Evolutionary conservation across 1,284 basidiomycete species (phyloP).

Genomic region (Pseudozyma flocculosa): DNA sequence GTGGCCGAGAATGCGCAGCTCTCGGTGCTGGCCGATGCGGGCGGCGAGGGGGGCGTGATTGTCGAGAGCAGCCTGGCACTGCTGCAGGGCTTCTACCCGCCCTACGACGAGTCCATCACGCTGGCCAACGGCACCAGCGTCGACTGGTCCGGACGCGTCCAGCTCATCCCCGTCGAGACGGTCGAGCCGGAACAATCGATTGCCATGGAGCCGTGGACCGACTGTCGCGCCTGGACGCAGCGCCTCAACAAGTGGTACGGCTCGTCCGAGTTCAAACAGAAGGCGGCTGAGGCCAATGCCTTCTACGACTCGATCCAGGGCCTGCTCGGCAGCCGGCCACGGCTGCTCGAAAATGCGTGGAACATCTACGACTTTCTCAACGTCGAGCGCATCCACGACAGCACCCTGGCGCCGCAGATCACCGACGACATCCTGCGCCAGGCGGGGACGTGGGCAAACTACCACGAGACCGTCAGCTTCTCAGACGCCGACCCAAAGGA

Average conservation of each 20-base stretch:
- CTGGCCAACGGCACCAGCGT: conserved; percentile 73
- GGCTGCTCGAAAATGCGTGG: conserved; percentile 69
- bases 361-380: conserved; percentile 70
- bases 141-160: conserved; percentile 75
- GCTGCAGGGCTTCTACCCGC: conserved; percentile 49
- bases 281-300: conserved; percentile 64
- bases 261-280: conserved; percentile 63
- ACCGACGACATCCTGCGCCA: conserved; percentile 16
- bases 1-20: conserved; percentile 34
- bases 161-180: conserved; percentile 69
- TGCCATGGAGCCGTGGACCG: conserved; percentile 79
- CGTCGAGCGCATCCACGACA: conserved; percentile 67
- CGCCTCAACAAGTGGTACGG: conserved; percentile 49
- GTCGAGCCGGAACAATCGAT: conserved; percentile 78
- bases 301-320: conserved; percentile 70
- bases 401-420: conserved; percentile 29
- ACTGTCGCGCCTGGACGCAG: conserved; percentile 52
- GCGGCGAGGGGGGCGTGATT: conserved; percentile 77
- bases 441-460: conserved; percentile 66
- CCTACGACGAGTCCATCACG: conserved; percentile 38
- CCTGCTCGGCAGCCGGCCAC: conserved; percentile 70
- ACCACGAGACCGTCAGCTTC: conserved; percentile 76
- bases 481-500: conserved; percentile 66
- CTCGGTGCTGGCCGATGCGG: conserved; percentile 61
- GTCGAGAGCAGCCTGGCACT: conserved; percentile 68